These are phyloP conservation scores for Eutrema japonicum DNA, from an alignment of 345 rosid genomes.

Conservation along the genomic window DNA sequence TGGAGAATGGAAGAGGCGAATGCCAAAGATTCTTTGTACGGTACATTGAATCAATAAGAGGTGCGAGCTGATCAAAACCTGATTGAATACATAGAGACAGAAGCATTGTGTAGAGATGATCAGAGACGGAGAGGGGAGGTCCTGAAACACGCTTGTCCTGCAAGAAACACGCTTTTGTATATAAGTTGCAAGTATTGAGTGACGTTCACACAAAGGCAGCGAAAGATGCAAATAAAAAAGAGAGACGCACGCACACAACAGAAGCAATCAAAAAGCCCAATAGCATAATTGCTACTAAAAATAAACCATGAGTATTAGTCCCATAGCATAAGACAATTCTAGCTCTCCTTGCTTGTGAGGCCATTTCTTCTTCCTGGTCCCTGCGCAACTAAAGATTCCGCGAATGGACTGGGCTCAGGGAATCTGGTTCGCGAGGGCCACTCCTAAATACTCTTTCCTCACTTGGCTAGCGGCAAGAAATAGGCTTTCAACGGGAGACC, in stretches of 20 bases:
- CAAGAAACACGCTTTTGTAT: conserved; percentile 18
- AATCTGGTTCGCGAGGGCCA: no score
- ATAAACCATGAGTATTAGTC: no score
- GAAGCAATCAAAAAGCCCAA: neutral
- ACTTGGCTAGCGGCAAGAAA: no score
- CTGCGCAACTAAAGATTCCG: no score
- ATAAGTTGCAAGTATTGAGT: conserved; percentile 23
- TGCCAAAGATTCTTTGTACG: conserved; percentile 38
- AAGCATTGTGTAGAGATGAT: conserved; percentile 16
- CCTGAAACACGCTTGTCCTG: neutral
- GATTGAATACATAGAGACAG: conserved; percentile 22
- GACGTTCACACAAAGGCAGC: neutral
- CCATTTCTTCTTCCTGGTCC: no score
- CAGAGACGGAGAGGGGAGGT: neutral
- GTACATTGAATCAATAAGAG: conserved; percentile 42
- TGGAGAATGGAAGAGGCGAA: conserved; percentile 57
- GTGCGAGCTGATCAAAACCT: conserved; percentile 2
- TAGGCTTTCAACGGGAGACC: no score
- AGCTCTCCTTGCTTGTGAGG: no score
- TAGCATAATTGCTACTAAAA: neutral
- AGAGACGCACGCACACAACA: no score
- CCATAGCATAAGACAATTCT: no score
- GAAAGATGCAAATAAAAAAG: no score
- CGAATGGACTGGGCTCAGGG: no score
- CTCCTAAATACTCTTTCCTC: no score